phyloP scores from a whole-genome alignment of 2,329 filamentous ascomycete species.

The Aspergillus thermomutatus region DNA sequence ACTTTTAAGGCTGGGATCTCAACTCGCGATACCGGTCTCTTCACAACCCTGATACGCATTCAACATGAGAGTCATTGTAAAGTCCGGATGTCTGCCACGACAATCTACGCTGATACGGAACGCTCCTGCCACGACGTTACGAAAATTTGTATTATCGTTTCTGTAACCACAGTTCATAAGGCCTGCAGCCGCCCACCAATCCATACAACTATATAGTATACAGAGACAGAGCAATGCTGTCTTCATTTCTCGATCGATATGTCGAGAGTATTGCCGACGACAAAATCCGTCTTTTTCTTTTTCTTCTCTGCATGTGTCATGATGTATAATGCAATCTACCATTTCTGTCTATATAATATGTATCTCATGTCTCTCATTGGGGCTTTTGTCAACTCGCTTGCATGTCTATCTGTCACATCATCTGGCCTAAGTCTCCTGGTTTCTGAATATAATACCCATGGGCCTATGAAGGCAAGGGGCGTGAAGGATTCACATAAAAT shows the following conservation, averaged over 20 bases:
- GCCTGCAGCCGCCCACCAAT: neutral
- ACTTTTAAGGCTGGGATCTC: constrained; percentile 47
- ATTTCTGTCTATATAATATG: neutral
- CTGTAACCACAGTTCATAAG: neutral
- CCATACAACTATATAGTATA: neutral
- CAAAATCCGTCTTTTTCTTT: neutral
- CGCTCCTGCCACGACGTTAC: neutral
- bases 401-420: neutral
- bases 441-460: neutral
- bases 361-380: neutral
- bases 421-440: neutral
- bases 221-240: neutral
- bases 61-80: neutral
- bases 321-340: neutral
- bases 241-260: neutral
- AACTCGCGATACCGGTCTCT: neutral
- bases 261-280: neutral
- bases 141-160: neutral
- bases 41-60: neutral
- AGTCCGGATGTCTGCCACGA: neutral
- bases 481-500: neutral
- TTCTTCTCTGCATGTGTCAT: neutral
- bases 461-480: neutral
- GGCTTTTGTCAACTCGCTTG: neutral
- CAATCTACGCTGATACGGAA: neutral